phyloP scores from a whole-genome alignment of 768 basidiomycete species.

The Suillus fuscotomentosus region DNA sequence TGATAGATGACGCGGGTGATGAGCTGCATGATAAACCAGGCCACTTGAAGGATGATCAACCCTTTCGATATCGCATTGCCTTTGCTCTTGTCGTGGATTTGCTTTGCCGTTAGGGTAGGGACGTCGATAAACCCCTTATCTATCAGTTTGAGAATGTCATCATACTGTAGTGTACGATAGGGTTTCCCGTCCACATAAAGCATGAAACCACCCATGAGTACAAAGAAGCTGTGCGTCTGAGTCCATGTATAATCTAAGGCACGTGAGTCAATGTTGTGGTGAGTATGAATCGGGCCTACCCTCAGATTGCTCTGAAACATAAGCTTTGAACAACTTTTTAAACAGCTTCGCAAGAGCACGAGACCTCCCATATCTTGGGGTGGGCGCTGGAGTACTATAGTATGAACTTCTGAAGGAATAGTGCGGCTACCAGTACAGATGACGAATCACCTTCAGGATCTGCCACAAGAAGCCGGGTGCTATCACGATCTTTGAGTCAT shows the following conservation, averaged over 20 bases:
- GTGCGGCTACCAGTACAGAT: too few relatives aligned
- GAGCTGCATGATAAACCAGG: slow-evolving; percentile 35
- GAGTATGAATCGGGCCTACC: neutral
- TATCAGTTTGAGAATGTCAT: neutral
- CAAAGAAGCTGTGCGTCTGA: neutral
- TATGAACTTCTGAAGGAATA: neutral
- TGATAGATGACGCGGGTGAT: slow-evolving; percentile 20
- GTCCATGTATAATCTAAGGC: neutral
- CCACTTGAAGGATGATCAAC: slow-evolving; percentile 25
- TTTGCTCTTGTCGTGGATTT: slow-evolving; percentile 31
- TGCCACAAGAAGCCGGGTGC: too few relatives aligned
- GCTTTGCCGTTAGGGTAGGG: slow-evolving; percentile 7
- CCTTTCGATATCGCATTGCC: slow-evolving; percentile 25
- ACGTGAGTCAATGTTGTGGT: too few relatives aligned
- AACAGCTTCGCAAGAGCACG: neutral
- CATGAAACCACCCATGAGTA: slow-evolving; percentile 21
- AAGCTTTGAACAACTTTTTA: neutral
- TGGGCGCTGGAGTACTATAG: too few relatives aligned
- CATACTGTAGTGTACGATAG: neutral
- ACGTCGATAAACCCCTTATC: neutral
- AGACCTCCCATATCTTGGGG: too few relatives aligned
- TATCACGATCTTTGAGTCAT: too few relatives aligned
- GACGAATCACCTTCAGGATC: neutral
- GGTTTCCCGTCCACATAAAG: neutral
- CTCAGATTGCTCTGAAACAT: neutral